Conservation (phyloP, 257 asterid species). For the Ocimum tenuiflorum region DNA sequence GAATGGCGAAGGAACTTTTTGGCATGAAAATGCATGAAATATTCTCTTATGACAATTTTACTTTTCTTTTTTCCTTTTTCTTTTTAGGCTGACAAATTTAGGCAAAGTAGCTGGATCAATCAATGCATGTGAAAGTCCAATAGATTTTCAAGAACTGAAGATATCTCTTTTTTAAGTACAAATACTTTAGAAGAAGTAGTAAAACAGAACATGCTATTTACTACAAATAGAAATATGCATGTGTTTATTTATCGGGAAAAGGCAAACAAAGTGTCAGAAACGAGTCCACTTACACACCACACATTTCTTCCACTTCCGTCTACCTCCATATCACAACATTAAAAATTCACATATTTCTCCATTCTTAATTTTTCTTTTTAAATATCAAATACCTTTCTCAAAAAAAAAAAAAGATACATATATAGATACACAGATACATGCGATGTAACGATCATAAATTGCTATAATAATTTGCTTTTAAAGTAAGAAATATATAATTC, state of each 20-base stretch:
- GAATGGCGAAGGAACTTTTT: too few relatives aligned
- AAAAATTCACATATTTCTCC: not conserved
- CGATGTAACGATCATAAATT: not conserved
- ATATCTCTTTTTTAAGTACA: not conserved
- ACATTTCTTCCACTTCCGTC: not conserved
- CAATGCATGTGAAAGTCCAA: slow-evolving; percentile 16
- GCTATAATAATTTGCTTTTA: not conserved
- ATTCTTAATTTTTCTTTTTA: not conserved
- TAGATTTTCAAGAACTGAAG: too few relatives aligned
- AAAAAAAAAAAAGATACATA: too few relatives aligned
- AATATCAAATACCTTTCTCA: not conserved
- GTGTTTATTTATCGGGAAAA: slow-evolving; percentile 12
- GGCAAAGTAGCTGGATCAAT: too few relatives aligned
- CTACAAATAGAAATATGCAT: slow-evolving; percentile 19
- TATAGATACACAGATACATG: not conserved
- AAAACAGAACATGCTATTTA: slow-evolving; percentile 17
- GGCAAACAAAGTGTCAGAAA: slow-evolving; percentile 13
- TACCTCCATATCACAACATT: not conserved
- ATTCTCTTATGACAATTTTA: not conserved
- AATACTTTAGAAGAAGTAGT: slow-evolving; percentile 2
- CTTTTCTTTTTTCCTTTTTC: not conserved
- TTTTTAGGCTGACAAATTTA: not conserved
- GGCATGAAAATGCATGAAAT: too few relatives aligned
- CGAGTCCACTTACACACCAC: slow-evolving; percentile 11
- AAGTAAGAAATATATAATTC: not conserved